These are phyloP conservation scores for Boletus reticulatus DNA, from an alignment of 768 basidiomycete species.

Conservation along the genomic window DNA sequence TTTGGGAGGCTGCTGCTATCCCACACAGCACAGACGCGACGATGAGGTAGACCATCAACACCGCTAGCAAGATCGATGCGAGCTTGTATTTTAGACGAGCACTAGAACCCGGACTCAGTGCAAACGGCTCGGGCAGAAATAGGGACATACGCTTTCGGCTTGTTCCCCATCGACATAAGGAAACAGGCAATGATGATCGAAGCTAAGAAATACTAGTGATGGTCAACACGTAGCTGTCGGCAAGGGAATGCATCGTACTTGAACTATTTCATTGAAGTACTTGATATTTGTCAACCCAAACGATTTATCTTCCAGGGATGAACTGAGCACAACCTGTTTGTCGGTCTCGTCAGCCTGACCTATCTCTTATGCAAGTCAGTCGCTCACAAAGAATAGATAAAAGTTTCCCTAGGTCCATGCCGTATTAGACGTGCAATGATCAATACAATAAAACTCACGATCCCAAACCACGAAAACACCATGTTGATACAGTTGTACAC, in stretches of 20 bases:
- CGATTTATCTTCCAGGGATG: slow-evolving; percentile 74
- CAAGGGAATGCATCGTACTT: slow-evolving; percentile 42
- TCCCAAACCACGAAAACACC: slow-evolving; percentile 90
- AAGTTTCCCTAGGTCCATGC: slow-evolving; percentile 72
- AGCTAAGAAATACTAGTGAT: slow-evolving; percentile 70
- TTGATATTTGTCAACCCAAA: slow-evolving; percentile 64
- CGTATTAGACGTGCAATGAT: neutral
- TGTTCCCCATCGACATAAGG: slow-evolving; percentile 95
- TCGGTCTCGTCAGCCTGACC: neutral
- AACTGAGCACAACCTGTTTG: slow-evolving; percentile 77
- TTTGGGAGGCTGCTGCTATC: slow-evolving; percentile 64
- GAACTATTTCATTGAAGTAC: slow-evolving; percentile 72
- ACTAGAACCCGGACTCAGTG: slow-evolving; percentile 8
- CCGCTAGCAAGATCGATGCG: slow-evolving; percentile 67
- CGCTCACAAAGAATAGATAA: slow-evolving; percentile 86
- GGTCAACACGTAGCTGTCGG: neutral
- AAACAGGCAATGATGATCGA: slow-evolving; percentile 87
- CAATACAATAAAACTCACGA: slow-evolving; percentile 49
- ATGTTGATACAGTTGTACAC: slow-evolving; percentile 86
- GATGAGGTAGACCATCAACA: slow-evolving; percentile 82
- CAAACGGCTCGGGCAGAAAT: neutral
- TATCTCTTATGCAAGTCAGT: neutral
- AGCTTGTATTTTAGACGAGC: slow-evolving; percentile 69
- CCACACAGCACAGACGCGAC: slow-evolving; percentile 81
- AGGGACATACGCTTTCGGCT: slow-evolving; percentile 66